Evolutionary conservation across 2,329 filamentous ascomycete species (phyloP).

Genomic region (Parastagonospora avenae): DNA sequence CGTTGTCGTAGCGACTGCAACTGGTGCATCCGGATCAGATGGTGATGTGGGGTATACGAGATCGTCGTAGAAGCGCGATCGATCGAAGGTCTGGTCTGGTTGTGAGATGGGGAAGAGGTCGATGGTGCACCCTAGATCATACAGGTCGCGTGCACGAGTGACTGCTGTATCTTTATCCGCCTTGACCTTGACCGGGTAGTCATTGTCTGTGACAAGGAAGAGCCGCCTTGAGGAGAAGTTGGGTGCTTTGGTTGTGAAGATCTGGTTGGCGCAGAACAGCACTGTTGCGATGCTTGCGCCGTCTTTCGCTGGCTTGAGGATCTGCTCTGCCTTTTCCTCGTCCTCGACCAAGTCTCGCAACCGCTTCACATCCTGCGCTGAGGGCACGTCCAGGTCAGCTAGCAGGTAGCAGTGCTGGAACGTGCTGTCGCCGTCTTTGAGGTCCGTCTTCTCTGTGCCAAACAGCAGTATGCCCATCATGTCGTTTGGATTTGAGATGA

Average conservation of each 20-base stretch:
- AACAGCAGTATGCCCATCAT: constrained; percentile 97
- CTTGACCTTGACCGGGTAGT: constrained; percentile 77
- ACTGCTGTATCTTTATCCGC: constrained; percentile 74
- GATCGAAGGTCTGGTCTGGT: constrained; percentile 74
- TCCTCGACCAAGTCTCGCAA: constrained; percentile 79
- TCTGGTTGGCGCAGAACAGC: constrained; percentile 92
- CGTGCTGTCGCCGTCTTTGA: constrained; percentile 55
- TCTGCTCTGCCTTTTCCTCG: constrained; percentile 69
- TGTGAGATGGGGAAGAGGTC: constrained; percentile 89
- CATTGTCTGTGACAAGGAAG: constrained; percentile 96
- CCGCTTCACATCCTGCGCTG: constrained; percentile 82
- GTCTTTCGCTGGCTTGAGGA: constrained; percentile 73
- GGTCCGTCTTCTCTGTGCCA: constrained; percentile 76
- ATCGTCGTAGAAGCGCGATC: constrained; percentile 90
- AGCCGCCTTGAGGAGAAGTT: constrained; percentile 91
- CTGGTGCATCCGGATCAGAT: constrained; percentile 69
- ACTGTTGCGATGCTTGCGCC: constrained; percentile 83
- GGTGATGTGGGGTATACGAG: constrained; percentile 80
- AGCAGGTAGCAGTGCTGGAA: constrained; percentile 95
- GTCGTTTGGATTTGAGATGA: constrained; percentile 93
- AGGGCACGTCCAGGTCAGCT: constrained; percentile 84
- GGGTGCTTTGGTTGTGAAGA: constrained; percentile 92
- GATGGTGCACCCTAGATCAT: constrained; percentile 88
- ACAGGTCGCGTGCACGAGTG: constrained; percentile 90
- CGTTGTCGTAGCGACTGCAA: constrained; percentile 58